Evolutionary conservation across 345 rosid genomes (phyloP), one percentile per base, ranked within the genome.

Genomic region (Triadica sebifera): DNA sequence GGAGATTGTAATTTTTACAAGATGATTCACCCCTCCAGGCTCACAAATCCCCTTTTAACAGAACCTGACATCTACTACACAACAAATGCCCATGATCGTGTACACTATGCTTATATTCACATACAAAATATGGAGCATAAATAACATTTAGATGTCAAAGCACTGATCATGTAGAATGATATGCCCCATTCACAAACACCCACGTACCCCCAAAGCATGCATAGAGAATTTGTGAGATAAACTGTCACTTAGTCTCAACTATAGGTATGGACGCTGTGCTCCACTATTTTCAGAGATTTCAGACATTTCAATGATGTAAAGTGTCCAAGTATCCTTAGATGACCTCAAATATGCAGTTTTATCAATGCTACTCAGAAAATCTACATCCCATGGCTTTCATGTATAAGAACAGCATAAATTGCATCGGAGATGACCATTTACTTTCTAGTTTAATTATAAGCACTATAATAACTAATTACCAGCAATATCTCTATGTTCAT

Each of bases 401-500:
- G 17, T 53, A 9, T n/a, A 4, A 9, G 15, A 57, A 57, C 12
- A 6, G 10, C 9, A n/a, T n/a, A 68, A 69, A 1, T 34, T 72
- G 47, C 67, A 49, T 7, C 17, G 20, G 38, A 20, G 60, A 58
- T 46, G 39, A 71, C 41, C 47, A 65, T 53, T 77, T 65, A 60
- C 63, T 79, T 29, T 46, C 29, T 46, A 56, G 15, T 50, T 47
- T 19, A 56, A 75, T 52, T 53, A 10, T 16, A 51, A 75, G 67
- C 19, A 64, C 17, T 22, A 41, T 61, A 60, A 47, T 47, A 25
- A 41, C 43, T 7, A 52, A 53, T 86, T 89, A 95, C 99, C 99
- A 75, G 99, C 97, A 81, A 95, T 95, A 77, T 95, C 99, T 10
- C 99, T 91, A 80, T 93, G 89, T 78, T 91, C 99, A 67, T 95